Evolutionary conservation across 306 rosid species (phyloP), one percentile per base, ranked within the genome.

Genomic region (Sphenostylis stenocarpa): DNA sequence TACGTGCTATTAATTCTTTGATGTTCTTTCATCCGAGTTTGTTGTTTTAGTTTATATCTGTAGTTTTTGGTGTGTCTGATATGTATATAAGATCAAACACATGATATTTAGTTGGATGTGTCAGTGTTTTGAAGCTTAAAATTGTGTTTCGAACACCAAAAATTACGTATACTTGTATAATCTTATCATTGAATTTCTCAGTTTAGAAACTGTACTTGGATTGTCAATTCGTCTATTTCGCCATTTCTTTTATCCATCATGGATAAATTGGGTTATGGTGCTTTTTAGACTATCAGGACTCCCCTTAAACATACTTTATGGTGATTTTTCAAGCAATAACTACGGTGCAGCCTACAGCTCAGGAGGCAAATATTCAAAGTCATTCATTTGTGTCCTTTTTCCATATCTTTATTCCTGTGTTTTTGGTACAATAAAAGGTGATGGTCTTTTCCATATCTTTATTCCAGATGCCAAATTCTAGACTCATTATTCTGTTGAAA

Each of bases 301-400:
- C 31, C 39, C 48, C 64, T 70, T 48, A 47, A 69, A 60, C 55
- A 47, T 8, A 33, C 39, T 48, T 31, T 56, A 45, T 70, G 58
- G 9, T 65, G 49, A 43, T 58, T 45, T 55, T 78, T 69, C 52
- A 70, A 78, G 71, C 8, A 78, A 45, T 58, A 19, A 52, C 61
- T 66, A 29, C 48, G 45, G 7, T 69, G 31, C 33, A 28, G 41
- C 20, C 63, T n/a, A n/a, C n/a, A n/a, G 28, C 31, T 55, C 58
- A 38, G 47, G 58, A 26, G 57, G 48, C 4, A 68, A 67, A 53
- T 53, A 34, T 77, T 63, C 21, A 19, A 24, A 65, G 45, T n/a
- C 52, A n/a, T 34, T 76, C 20, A n/a, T 41, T 41, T 41, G 19
- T 67, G 43, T 49, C 26, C 24, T 14, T 77, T 43, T 31, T 41